These are phyloP conservation scores for Globomyces pollinis-pini DNA, from an alignment of 192 early-diverging fungal genomes.

Conservation along the genomic window DNA sequence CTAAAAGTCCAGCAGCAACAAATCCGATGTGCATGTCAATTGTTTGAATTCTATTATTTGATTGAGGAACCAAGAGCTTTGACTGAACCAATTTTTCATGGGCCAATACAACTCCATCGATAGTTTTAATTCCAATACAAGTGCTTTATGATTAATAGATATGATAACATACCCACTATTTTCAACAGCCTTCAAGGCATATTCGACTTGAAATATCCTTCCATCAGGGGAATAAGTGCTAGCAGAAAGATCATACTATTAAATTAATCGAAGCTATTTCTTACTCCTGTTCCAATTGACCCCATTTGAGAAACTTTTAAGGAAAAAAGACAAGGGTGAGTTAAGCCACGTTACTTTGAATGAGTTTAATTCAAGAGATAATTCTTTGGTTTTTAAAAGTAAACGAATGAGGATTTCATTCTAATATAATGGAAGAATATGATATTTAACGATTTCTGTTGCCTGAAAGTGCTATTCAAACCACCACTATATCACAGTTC, in stretches of 20 bases:
- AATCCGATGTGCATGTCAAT: conserved; percentile 90
- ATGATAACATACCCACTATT: conserved; percentile 85
- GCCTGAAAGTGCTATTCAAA: too few relatives aligned
- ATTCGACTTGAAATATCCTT: conserved; percentile 98
- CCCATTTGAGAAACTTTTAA: neutral
- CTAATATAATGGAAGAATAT: too few relatives aligned
- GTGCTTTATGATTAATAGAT: conserved; percentile 56
- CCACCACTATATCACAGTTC: too few relatives aligned
- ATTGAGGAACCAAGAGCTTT: conserved; percentile 84
- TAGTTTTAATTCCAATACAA: conserved; percentile 84
- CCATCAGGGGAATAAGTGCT: conserved; percentile 99
- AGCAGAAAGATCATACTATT: conserved; percentile 87
- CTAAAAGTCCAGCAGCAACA: conserved; percentile 85
- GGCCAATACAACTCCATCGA: conserved; percentile 94
- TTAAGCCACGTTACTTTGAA: too few relatives aligned
- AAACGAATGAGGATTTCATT: too few relatives aligned
- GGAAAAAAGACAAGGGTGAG: neutral
- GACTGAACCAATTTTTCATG: conserved; percentile 94
- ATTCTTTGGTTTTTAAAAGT: too few relatives aligned
- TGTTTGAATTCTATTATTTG: conserved; percentile 88
- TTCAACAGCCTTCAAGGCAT: conserved; percentile 95
- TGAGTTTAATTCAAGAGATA: too few relatives aligned
- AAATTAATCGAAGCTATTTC: neutral
- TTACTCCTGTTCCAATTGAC: neutral
- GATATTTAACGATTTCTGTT: too few relatives aligned